These are phyloP conservation scores for Rhodotorula kratochvilovae DNA, from an alignment of 768 basidiomycete genomes.

Conservation along the genomic window DNA sequence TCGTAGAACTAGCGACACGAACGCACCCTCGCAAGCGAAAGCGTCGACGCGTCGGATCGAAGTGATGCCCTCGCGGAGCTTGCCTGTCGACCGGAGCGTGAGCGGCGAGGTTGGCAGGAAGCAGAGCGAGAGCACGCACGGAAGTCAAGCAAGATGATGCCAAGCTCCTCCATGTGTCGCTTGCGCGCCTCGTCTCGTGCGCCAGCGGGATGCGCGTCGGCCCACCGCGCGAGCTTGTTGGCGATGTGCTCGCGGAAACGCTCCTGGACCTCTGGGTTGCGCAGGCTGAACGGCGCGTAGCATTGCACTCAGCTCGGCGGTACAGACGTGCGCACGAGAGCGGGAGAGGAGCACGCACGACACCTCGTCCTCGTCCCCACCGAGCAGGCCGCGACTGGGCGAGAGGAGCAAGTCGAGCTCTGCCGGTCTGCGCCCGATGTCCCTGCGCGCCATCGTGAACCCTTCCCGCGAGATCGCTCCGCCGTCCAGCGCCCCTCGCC, in stretches of 20 bases:
- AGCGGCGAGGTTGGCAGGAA: not conserved
- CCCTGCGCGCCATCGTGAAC: conserved; percentile 13
- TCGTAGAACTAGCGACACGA: too few relatives aligned
- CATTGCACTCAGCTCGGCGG: not conserved
- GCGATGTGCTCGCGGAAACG: conserved; percentile 29
- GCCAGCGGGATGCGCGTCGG: too few relatives aligned
- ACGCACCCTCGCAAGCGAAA: conserved; percentile 29
- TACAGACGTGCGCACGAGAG: too few relatives aligned
- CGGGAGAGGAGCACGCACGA: conserved; percentile 4
- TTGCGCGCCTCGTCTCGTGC: not conserved
- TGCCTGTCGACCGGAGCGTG: conserved; percentile 2
- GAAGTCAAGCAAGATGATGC: conserved; percentile 34
- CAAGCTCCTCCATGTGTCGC: conserved; percentile 23
- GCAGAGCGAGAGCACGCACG: not conserved
- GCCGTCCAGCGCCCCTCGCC: not conserved
- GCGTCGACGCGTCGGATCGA: conserved; percentile 24
- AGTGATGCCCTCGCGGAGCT: conserved; percentile 34
- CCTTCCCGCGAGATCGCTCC: conserved; percentile 10
- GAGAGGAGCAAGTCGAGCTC: conserved; percentile 31
- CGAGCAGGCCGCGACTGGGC: conserved; percentile 25
- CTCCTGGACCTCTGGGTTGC: conserved; percentile 15
- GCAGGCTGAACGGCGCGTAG: not conserved
- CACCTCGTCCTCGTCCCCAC: conserved; percentile 3
- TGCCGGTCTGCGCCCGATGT: conserved; percentile 13
- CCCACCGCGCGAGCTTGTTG: conserved; percentile 25